phyloP scores from a whole-genome alignment of 331 rosid genomes.

The Quercus lobata region DNA sequence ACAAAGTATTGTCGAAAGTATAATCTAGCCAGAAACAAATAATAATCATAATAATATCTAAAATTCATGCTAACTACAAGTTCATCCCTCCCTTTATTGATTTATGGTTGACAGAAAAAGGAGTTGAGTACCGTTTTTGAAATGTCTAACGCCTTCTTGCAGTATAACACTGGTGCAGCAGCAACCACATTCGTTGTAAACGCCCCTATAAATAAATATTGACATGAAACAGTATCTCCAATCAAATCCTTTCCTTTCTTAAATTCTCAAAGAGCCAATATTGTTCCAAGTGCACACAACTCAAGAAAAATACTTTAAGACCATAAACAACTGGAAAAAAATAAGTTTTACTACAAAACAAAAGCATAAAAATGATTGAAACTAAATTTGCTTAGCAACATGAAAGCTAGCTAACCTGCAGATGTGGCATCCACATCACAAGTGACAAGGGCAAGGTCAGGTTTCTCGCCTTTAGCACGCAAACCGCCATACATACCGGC shows the following conservation, averaged over 20 bases:
- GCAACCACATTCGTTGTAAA: constrained; percentile 91
- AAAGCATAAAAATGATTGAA: not conserved
- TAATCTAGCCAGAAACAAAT: not conserved
- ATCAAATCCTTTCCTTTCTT: not conserved
- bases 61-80: not conserved
- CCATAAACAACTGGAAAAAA: constrained; percentile 3
- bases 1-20: not conserved
- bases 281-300: not conserved
- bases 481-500: constrained; percentile 83
- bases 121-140: constrained; percentile 50
- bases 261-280: not conserved
- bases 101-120: not conserved
- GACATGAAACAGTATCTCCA: not conserved
- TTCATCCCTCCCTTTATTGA: not conserved
- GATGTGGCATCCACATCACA: constrained; percentile 91
- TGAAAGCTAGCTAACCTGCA: constrained; percentile 54
- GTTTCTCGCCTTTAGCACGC: constrained; percentile 70
- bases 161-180: constrained; percentile 93
- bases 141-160: constrained; percentile 43
- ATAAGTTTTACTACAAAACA: not conserved
- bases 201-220: constrained; percentile 37
- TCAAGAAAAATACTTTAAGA: not conserved
- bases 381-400: not conserved
- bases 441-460: constrained; percentile 91
- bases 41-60: not conserved